These are phyloP conservation scores for Moniliophthora roreri DNA, from an alignment of 1,284 basidiomycete genomes.

Conservation along the genomic window DNA sequence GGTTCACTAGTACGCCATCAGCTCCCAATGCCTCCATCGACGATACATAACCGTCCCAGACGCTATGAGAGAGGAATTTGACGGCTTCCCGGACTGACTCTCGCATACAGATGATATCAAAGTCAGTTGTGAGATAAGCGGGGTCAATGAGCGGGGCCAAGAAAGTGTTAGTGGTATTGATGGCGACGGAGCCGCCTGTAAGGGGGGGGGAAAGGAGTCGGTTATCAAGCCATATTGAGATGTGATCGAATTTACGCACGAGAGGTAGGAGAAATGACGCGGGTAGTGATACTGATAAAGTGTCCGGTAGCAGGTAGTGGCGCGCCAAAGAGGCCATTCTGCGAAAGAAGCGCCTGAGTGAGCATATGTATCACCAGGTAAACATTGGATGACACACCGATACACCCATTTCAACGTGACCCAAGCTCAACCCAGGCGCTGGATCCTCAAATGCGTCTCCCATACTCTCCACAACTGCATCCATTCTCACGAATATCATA, in stretches of 20 bases:
- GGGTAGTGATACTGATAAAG: too few species aligned
- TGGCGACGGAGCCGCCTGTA: too few species aligned
- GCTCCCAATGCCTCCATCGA: conserved; percentile 2
- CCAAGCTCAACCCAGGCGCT: conserved; percentile 28
- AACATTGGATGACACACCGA: too few species aligned
- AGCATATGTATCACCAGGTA: too few species aligned
- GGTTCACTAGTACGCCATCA: background rate
- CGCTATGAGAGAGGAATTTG: conserved; percentile 28
- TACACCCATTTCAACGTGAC: conserved; percentile 25
- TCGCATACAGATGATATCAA: conserved; percentile 34
- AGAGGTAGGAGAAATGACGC: too few species aligned
- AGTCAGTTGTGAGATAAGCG: conserved; percentile 30
- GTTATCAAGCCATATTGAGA: background rate
- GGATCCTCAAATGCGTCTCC: conserved; percentile 28
- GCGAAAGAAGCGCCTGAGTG: too few species aligned
- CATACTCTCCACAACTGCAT: conserved; percentile 29
- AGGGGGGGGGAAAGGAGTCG: too few species aligned
- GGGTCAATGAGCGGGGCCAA: too few species aligned
- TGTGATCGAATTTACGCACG: too few species aligned
- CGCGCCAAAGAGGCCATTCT: too few species aligned
- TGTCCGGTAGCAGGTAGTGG: too few species aligned
- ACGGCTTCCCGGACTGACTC: conserved; percentile 30
- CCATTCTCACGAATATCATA: conserved; percentile 30
- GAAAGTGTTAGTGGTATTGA: too few species aligned
- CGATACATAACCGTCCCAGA: conserved; percentile 9